Conservation (phyloP, 2,329 filamentous ascomycete species). For the Phialophora macrospora region DNA sequence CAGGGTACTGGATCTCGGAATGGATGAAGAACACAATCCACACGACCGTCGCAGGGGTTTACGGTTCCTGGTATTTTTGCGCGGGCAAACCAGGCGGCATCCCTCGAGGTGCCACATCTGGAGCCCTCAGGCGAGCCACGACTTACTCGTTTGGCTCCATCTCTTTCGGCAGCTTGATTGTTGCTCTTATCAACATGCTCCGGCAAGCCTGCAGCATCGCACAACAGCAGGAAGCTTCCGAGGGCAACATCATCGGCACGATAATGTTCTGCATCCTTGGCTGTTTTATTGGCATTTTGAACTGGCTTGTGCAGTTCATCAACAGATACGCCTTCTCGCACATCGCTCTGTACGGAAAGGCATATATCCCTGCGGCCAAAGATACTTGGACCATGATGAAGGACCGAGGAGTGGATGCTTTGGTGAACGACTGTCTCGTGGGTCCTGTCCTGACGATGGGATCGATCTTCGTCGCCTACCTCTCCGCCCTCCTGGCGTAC, state of each 20-base stretch:
- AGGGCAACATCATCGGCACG: slow-evolving; percentile 70
- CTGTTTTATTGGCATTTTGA: slow-evolving; percentile 75
- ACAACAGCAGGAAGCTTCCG: slow-evolving; percentile 64
- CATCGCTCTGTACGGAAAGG: slow-evolving; percentile 89
- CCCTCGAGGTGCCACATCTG: slow-evolving; percentile 77
- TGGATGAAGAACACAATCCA: slow-evolving; percentile 94
- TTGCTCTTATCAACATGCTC: slow-evolving; percentile 84
- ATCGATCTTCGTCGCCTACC: slow-evolving; percentile 80
- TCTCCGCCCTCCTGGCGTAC: slow-evolving; percentile 79
- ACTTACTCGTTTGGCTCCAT: slow-evolving; percentile 95
- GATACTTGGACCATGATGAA: slow-evolving; percentile 92
- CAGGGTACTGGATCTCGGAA: slow-evolving; percentile 92
- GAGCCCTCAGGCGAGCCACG: slow-evolving; percentile 78
- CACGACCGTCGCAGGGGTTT: slow-evolving; percentile 83
- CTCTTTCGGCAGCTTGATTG: slow-evolving; percentile 79
- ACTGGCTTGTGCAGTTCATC: slow-evolving; percentile 86
- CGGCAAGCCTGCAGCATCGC: slow-evolving; percentile 83
- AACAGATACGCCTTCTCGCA: slow-evolving; percentile 93
- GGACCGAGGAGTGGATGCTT: slow-evolving; percentile 84
- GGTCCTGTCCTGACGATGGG: slow-evolving; percentile 75
- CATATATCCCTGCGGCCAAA: slow-evolving; percentile 84
- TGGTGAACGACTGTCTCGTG: slow-evolving; percentile 86
- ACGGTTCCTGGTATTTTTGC: slow-evolving; percentile 92
- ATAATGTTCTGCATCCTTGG: slow-evolving; percentile 75
- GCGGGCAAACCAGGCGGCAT: slow-evolving; percentile 65